Conservation (phyloP, 1,284 basidiomycete species). For the Neonothopanus nambi region DNA sequence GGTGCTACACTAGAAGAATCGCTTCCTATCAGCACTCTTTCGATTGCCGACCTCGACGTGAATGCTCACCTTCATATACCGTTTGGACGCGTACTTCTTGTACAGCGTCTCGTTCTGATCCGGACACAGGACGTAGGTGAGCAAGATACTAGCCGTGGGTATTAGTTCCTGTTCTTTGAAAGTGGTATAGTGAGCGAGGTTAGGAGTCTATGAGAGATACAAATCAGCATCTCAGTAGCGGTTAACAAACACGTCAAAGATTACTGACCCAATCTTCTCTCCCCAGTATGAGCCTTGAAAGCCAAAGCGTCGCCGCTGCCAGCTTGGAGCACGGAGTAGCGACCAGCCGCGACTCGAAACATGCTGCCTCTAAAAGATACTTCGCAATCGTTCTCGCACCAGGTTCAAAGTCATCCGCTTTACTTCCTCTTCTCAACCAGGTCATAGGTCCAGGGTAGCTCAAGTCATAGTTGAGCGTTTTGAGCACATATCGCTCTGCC, state of each 20-base stretch:
- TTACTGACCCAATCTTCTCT: conserved; percentile 77
- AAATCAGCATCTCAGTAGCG: not conserved
- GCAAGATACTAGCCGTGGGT: conserved; percentile 84
- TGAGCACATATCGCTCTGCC: conserved; percentile 88
- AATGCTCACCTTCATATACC: conserved; percentile 71
- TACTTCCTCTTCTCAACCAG: conserved; percentile 85
- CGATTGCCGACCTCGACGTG: not conserved
- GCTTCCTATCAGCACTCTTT: not conserved
- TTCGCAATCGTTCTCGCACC: conserved; percentile 86
- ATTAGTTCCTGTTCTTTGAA: conserved; percentile 83
- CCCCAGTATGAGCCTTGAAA: conserved; percentile 77
- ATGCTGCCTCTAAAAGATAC: conserved; percentile 83
- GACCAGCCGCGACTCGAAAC: conserved; percentile 79
- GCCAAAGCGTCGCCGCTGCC: conserved; percentile 83
- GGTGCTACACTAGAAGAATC: conserved; percentile 50
- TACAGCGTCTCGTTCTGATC: conserved; percentile 57
- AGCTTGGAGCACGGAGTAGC: conserved; percentile 76
- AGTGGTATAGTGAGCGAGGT: conserved; percentile 86
- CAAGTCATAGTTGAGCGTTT: conserved; percentile 85
- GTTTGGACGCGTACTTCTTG: conserved; percentile 78
- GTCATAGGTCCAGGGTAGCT: conserved; percentile 91
- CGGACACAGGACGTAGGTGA: conserved; percentile 75
- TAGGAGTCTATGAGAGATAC: conserved; percentile 31
- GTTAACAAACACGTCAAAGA: not conserved
- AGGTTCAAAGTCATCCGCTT: conserved; percentile 90